Evolutionary conservation across 495 filamentous ascomycete species (phyloP).

Genomic region (Neurospora sp.): DNA sequence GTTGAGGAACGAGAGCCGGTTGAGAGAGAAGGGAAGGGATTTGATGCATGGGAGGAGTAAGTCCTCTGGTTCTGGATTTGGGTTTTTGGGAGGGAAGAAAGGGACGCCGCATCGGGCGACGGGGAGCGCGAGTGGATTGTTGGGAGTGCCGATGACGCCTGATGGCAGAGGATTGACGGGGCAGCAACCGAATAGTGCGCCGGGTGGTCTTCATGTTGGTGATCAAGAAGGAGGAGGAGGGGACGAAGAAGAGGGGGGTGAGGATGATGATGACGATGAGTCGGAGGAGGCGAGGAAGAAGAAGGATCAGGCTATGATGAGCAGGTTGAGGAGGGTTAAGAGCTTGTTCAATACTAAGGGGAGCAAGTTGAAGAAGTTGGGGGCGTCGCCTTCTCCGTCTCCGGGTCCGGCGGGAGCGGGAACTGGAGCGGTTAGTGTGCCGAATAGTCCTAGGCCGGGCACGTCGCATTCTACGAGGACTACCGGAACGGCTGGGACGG

Average conservation of each 20-base stretch:
- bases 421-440: neutral
- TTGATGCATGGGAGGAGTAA: conserved; percentile 16
- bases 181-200: neutral
- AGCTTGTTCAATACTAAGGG: conserved; percentile 46
- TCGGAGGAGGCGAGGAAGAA: conserved; percentile 33
- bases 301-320: conserved; percentile 48
- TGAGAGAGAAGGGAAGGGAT: conserved; percentile 14
- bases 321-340: conserved; percentile 44
- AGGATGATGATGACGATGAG: conserved; percentile 23
- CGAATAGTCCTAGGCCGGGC: conserved; percentile 16
- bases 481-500: neutral
- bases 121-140: neutral
- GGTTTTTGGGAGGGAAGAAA: neutral
- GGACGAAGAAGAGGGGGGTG: neutral
- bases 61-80: conserved; percentile 3
- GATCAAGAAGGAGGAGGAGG: neutral
- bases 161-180: neutral
- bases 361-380: conserved; percentile 29
- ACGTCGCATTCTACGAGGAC: conserved; percentile 14
- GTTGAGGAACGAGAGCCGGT: conserved; percentile 35
- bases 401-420: neutral
- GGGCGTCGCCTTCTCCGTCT: conserved; percentile 16
- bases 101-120: conserved; percentile 4
- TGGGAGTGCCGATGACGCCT: conserved; percentile 5
- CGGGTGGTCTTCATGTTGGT: neutral